A percentile compares a stretch with the other conserved stretches of the same genome.
Evolutionary conservation across 2,329 filamentous ascomycete genomes (phyloP).

Genomic region (Colletotrichum sp.): DNA sequence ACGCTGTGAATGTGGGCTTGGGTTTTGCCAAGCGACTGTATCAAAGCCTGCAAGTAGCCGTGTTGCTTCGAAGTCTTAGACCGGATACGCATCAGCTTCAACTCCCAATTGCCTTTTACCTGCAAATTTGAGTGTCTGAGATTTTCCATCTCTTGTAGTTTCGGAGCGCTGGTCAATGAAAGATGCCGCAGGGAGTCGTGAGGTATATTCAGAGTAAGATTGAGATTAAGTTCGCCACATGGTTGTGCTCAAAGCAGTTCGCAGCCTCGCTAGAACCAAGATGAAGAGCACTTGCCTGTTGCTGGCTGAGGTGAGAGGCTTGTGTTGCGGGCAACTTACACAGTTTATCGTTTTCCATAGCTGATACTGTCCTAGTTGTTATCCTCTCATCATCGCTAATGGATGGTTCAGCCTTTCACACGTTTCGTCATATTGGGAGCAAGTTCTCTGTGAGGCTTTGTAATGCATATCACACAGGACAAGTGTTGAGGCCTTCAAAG

Average conservation of each 20-base stretch:
- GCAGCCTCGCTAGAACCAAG: not conserved
- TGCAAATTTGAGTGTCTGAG: not conserved
- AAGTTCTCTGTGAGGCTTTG: not conserved
- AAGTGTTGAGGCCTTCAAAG: not conserved
- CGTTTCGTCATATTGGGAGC: not conserved
- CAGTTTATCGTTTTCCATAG: not conserved
- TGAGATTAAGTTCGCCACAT: not conserved
- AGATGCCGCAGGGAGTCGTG: not conserved
- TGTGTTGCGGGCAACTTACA: not conserved
- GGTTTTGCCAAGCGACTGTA: not conserved
- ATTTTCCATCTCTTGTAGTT: not conserved
- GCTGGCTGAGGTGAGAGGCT: not conserved
- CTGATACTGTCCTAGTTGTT: not conserved
- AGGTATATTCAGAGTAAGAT: not conserved
- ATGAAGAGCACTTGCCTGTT: not conserved
- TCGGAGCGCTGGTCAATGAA: not conserved
- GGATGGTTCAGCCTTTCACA: not conserved
- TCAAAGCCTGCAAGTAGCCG: not conserved
- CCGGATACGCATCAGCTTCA: not conserved
- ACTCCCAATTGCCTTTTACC: not conserved
- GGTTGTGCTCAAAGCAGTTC: not conserved
- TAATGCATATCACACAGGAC: accelerated
- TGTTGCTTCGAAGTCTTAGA: not conserved
- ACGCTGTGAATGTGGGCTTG: not conserved
- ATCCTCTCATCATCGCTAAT: not conserved